Conservation (phyloP, 2,329 filamentous ascomycete species). For the Colletotrichum sp. region DNA sequence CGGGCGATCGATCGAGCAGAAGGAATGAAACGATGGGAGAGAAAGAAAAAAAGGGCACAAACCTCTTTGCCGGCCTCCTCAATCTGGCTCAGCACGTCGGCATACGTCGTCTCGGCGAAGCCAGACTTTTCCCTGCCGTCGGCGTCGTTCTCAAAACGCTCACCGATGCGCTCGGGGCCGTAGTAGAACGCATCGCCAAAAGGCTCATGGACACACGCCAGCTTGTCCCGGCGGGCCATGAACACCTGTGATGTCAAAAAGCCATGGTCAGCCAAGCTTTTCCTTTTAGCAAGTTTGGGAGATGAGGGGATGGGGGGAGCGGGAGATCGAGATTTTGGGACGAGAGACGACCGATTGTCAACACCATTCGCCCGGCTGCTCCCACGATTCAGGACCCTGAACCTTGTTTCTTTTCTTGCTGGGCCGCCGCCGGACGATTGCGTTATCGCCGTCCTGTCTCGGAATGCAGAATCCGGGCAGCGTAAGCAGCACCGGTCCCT, state of each 20-base stretch:
- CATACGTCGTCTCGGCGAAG: conserved; percentile 73
- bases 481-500: not conserved
- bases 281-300: not conserved
- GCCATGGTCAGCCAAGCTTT: not conserved
- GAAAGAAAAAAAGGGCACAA: conserved; percentile 34
- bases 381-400: conserved; percentile 14
- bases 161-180: conserved; percentile 84
- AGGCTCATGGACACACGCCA: conserved; percentile 90
- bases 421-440: not conserved
- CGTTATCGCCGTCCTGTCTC: not conserved
- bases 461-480: not conserved
- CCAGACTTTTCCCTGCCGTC: conserved; percentile 63
- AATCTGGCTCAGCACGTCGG: conserved; percentile 78
- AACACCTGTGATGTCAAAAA: conserved; percentile 71
- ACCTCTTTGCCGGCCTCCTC: conserved; percentile 78
- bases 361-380: not conserved
- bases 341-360: not conserved
- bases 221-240: conserved; percentile 85
- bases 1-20: not conserved
- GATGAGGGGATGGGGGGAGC: not conserved
- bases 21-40: conserved; percentile 24
- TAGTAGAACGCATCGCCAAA: conserved; percentile 98
- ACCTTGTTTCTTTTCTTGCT: conserved; percentile 8
- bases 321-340: not conserved
- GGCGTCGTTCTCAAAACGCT: conserved; percentile 76